Evolutionary conservation across 768 basidiomycete species (phyloP), one percentile per base, ranked within the genome.

Genomic region (Cyclocybe aegerita): DNA sequence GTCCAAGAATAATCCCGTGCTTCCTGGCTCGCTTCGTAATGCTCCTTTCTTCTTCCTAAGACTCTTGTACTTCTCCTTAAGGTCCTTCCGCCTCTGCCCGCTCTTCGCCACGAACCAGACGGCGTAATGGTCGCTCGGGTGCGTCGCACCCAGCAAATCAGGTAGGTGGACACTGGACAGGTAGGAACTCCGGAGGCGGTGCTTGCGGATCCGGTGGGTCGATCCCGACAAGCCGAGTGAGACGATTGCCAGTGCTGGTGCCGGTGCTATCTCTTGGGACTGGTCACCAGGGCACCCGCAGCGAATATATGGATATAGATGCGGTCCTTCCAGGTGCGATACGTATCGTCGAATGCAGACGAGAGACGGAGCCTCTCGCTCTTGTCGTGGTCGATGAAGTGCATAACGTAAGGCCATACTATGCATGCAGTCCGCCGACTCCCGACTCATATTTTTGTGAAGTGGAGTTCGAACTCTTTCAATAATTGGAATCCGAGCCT

Each of bases 271-370:
- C n/a, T n/a, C n/a, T 77, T 0, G 77, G 75, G 4, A 71, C 61
- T n/a, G n/a, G n/a, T n/a, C n/a, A n/a, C n/a, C n/a, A 0, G 79
- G 74, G 57, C 85, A 85, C 2, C 85, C 84, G 51, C 85, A 87
- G 53, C 79, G 73, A 43, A 69, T 76, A 63, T 87, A 87, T 2
- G 73, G 66, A 76, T 64, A 39, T 71, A 69, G 59, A 79, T 57
- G 6, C 55, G 48, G 7, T 53, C 57, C 48, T 63, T 60, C 65
- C 65, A 67, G 12, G 60, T 61, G 2, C 53, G 53, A 43, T 59
- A 59, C 7, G 65, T 67, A 7, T 60, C 47, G 41, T 67, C 62
- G 38, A 67, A 67, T 1, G 62, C 60, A 4, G 59, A 57, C 7
- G 65, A 57, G 1, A 67, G 46, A 17, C 54, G 45, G 4, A 53